Conservation (phyloP, 805 yeast species). For the Kregervanrija fluxuum region DNA sequence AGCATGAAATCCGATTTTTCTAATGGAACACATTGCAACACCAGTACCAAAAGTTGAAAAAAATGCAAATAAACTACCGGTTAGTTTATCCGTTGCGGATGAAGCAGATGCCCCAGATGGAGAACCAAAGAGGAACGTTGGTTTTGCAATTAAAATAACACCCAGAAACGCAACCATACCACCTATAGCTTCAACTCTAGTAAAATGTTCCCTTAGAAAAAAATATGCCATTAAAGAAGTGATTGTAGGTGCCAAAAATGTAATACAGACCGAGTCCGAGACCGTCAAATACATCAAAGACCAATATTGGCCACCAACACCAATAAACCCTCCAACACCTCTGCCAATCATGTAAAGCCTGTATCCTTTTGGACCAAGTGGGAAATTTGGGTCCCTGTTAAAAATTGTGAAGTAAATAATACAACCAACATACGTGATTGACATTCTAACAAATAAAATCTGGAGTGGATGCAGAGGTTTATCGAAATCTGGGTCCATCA, state of each 20-base stretch:
- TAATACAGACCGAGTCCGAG: constrained; percentile 75
- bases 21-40: constrained; percentile 58
- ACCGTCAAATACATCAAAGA: constrained; percentile 67
- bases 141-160: constrained; percentile 76
- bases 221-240: constrained; percentile 70
- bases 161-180: constrained; percentile 65
- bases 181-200: constrained; percentile 60
- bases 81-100: constrained; percentile 32
- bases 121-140: constrained; percentile 58
- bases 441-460: constrained; percentile 71
- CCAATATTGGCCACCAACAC: constrained; percentile 74
- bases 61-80: constrained; percentile 59
- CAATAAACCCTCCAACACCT: constrained; percentile 70
- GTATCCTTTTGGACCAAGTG: constrained; percentile 60
- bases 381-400: constrained; percentile 45
- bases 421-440: constrained; percentile 57
- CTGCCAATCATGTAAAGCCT: constrained; percentile 48
- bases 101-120: neutral
- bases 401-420: constrained; percentile 41
- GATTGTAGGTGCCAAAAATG: constrained; percentile 70
- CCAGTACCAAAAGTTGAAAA: constrained; percentile 67
- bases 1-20: constrained; percentile 70
- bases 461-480: constrained; percentile 71
- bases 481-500: constrained; percentile 51
- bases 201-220: constrained; percentile 58